phyloP scores from a whole-genome alignment of 495 filamentous ascomycete genomes.

The Tetracladium setigerum region DNA sequence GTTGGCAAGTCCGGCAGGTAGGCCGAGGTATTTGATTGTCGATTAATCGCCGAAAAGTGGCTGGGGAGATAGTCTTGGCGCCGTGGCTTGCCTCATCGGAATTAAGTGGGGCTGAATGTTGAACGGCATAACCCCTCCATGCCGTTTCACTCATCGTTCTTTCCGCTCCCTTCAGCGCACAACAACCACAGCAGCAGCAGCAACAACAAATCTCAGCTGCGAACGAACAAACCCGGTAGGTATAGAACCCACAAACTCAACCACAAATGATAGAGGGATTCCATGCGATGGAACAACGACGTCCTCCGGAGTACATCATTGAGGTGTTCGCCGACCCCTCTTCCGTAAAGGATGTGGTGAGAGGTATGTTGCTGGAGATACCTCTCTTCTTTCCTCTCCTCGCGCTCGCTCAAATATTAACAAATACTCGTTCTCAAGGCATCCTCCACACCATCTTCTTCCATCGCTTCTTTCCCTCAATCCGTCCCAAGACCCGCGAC shows the following conservation, averaged over 20 bases:
- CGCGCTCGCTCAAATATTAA: not conserved
- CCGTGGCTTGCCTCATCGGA: too few relatives aligned
- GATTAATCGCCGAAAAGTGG: constrained; percentile 1
- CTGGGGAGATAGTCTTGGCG: constrained; percentile 6
- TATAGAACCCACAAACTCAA: not conserved
- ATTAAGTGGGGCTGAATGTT: too few relatives aligned
- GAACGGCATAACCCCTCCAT: too few relatives aligned
- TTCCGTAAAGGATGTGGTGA: constrained; percentile 82
- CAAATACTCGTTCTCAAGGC: constrained; percentile 39
- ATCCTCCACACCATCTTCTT: constrained; percentile 98
- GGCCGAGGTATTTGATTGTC: not conserved
- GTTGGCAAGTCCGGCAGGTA: too few relatives aligned
- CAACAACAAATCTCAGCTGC: too few relatives aligned
- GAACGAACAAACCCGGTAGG: too few relatives aligned
- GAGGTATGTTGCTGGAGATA: constrained; percentile 49
- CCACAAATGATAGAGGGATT: constrained; percentile 9
- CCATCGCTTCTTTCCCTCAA: constrained; percentile 88
- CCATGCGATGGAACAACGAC: constrained; percentile 40
- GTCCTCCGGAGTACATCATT: constrained; percentile 73
- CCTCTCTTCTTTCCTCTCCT: not conserved
- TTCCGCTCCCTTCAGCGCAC: too few relatives aligned
- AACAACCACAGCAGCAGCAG: too few relatives aligned
- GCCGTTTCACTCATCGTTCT: too few relatives aligned
- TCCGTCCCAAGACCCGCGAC: constrained; percentile 79
- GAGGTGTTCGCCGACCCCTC: constrained; percentile 77